Conservation (phyloP, 495 filamentous ascomycete genomes). For the Neurospora tetraspora region DNA sequence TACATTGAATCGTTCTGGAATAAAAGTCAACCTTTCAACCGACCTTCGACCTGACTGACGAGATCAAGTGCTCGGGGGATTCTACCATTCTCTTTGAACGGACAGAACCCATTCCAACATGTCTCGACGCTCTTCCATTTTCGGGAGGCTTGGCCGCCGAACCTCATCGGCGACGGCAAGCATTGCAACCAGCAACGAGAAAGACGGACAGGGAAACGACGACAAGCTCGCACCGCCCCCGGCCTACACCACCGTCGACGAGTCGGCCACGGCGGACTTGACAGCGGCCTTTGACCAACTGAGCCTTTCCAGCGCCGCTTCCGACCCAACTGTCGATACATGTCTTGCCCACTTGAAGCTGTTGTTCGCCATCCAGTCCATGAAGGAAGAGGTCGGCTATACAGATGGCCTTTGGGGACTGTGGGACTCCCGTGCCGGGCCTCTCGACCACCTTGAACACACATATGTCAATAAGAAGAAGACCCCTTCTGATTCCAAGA, state of each 20-base stretch:
- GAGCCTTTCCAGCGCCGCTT: constrained; percentile 14
- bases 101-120: neutral
- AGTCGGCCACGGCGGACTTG: constrained; percentile 14
- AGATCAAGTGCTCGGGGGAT: neutral
- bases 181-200: neutral
- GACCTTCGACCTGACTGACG: neutral
- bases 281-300: constrained; percentile 35
- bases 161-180: neutral
- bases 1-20: neutral
- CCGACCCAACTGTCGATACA: constrained; percentile 24
- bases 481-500: neutral
- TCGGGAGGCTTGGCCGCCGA: neutral
- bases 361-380: constrained; percentile 54
- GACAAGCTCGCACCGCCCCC: neutral
- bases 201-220: neutral
- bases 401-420: constrained; percentile 58
- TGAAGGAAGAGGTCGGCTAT: constrained; percentile 56
- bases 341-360: constrained; percentile 73
- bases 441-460: constrained; percentile 14
- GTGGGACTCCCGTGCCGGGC: constrained; percentile 37
- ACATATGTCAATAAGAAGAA: constrained; percentile 12
- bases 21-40: neutral
- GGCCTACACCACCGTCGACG: neutral
- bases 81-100: neutral
- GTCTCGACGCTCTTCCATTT: constrained; percentile 2